Percentiles rank a stretch among this genome's conserved stretches.
Conservation (phyloP, 371 early-diverging fungal species). For the Mortierella sp. region DNA sequence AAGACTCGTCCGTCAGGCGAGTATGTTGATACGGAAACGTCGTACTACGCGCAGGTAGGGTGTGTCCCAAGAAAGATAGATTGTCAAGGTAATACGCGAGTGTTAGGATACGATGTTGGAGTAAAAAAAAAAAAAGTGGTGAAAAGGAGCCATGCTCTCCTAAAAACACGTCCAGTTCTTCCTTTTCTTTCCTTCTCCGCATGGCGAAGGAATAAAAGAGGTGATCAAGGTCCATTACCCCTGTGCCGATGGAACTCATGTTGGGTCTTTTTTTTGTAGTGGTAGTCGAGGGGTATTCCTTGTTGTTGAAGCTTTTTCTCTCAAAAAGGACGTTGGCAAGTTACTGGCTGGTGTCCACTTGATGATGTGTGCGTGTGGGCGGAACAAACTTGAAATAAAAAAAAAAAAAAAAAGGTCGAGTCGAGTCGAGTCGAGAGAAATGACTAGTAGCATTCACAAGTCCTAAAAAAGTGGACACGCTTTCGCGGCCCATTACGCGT, state of each 20-base stretch:
- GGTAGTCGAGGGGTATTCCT: no score
- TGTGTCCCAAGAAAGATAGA: neutral
- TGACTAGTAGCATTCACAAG: no score
- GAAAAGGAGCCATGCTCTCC: no score
- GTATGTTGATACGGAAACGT: conserved; percentile 96
- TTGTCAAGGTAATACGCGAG: neutral
- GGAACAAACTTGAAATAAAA: no score
- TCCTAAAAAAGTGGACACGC: no score
- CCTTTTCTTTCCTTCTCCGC: neutral
- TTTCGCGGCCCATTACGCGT: no score
- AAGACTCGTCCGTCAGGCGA: conserved; percentile 99
- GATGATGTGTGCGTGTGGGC: no score
- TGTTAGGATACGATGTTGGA: neutral
- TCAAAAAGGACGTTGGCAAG: no score
- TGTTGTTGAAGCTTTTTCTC: no score
- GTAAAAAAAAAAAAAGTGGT: neutral
- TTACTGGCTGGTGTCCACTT: no score
- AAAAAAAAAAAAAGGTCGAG: no score
- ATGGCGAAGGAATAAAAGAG: neutral
- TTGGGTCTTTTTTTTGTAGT: conserved; percentile 3
- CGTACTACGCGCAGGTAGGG: conserved; percentile 75
- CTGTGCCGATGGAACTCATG: conserved; percentile 80
- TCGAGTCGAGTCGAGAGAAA: no score
- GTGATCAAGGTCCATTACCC: conserved; percentile 57
- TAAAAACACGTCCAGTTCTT: neutral